Percentiles rank a stretch among this genome's conserved stretches.
phyloP scores from a whole-genome alignment of 2,329 filamentous ascomycete genomes.

The Immersiporthe knoxdaviesiana region DNA sequence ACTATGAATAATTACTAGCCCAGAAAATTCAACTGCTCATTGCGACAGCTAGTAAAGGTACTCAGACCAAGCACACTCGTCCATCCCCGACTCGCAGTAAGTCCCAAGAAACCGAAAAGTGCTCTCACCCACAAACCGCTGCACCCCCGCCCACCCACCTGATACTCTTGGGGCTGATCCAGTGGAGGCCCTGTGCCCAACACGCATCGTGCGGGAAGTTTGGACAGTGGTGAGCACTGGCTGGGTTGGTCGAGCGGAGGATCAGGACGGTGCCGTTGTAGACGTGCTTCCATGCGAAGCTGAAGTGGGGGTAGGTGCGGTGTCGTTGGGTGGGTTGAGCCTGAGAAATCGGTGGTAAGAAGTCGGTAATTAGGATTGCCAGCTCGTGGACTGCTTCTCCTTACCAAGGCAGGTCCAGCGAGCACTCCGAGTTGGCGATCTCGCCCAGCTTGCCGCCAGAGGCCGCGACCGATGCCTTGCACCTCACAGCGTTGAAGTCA shows the following conservation, averaged over 20 bases:
- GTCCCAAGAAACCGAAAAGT: conserved; percentile 5
- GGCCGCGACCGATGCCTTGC: background rate
- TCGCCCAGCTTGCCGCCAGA: conserved; percentile 2
- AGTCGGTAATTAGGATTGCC: background rate
- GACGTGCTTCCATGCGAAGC: conserved; percentile 18
- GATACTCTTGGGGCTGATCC: conserved; percentile 7
- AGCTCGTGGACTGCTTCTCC: background rate
- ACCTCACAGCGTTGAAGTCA: background rate
- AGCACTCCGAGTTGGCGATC: conserved; percentile 7
- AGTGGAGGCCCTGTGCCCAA: conserved; percentile 23
- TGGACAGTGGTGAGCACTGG: conserved; percentile 15
- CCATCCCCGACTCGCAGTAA: conserved; percentile 21
- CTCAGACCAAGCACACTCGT: conserved; percentile 22
- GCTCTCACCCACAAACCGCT: conserved; percentile 11
- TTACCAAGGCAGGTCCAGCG: background rate
- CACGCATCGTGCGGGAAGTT: conserved; percentile 19
- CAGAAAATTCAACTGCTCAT: background rate
- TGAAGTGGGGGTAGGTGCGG: conserved; percentile 1
- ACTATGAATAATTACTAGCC: background rate
- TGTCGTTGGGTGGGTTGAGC: background rate
- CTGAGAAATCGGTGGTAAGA: background rate
- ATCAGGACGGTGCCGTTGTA: conserved; percentile 16
- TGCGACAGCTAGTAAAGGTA: conserved; percentile 11
- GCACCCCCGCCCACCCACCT: background rate
- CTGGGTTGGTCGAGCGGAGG: conserved; percentile 21